These are phyloP conservation scores for Microcyclospora tardicrescens DNA, from an alignment of 2,329 filamentous ascomycete genomes.

Conservation along the genomic window DNA sequence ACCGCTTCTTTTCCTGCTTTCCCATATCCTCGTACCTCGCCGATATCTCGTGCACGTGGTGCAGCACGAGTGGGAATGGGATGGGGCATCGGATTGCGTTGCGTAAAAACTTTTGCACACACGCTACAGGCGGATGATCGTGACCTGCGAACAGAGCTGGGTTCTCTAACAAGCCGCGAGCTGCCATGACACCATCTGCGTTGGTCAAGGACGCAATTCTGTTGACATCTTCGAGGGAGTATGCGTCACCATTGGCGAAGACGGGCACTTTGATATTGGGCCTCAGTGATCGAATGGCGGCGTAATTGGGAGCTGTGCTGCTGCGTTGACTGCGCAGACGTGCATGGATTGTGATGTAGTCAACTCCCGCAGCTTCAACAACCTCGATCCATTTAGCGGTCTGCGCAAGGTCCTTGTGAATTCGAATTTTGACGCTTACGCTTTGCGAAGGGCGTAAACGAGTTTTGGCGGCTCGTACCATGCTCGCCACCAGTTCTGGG, in stretches of 20 bases:
- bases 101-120: slow-evolving; percentile 50
- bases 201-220: slow-evolving; percentile 21
- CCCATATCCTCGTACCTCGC: slow-evolving; percentile 43
- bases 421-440: slow-evolving; percentile 58
- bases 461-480: slow-evolving; percentile 46
- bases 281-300: slow-evolving; percentile 45
- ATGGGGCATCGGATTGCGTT: slow-evolving; percentile 44
- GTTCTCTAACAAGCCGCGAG: slow-evolving; percentile 54
- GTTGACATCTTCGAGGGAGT: slow-evolving; percentile 35
- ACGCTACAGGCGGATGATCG: slow-evolving; percentile 47
- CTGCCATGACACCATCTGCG: slow-evolving; percentile 51
- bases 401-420: slow-evolving; percentile 47
- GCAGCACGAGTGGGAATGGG: slow-evolving; percentile 49
- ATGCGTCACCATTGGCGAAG: slow-evolving; percentile 57
- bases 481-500: slow-evolving; percentile 51
- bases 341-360: slow-evolving; percentile 60
- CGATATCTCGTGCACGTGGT: slow-evolving; percentile 58
- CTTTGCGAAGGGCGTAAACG: slow-evolving; percentile 38
- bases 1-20: slow-evolving; percentile 16
- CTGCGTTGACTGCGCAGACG: slow-evolving; percentile 50
- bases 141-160: slow-evolving; percentile 51
- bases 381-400: slow-evolving; percentile 50
- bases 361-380: slow-evolving; percentile 47
- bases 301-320: slow-evolving; percentile 47
- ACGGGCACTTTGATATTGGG: slow-evolving; percentile 45